Evolutionary conservation across 192 early-diverging fungal species (phyloP).

Genomic region (Podila epicladia): DNA sequence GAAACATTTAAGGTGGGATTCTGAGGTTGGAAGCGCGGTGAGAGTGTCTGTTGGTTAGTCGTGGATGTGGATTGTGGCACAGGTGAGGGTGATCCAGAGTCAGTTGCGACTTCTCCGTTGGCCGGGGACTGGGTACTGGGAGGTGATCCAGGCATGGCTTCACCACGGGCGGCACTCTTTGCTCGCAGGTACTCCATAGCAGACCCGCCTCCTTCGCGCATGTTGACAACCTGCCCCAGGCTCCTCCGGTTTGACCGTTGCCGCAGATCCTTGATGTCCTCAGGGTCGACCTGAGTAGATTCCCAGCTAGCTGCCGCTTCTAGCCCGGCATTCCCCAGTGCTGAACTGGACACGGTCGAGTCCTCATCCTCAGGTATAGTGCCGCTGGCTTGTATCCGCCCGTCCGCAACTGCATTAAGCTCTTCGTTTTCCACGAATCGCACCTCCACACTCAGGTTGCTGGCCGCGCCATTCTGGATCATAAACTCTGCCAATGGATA

Average conservation of each 20-base stretch:
- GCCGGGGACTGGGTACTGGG: background rate
- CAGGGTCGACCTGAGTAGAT: conserved; percentile 26
- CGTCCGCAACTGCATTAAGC: background rate
- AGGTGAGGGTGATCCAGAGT: conserved; percentile 1
- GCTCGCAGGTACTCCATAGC: conserved; percentile 49
- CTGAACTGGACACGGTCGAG: background rate
- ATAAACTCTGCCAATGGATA: conserved; percentile 49
- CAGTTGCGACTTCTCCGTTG: background rate
- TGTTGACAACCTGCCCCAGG: conserved; percentile 41
- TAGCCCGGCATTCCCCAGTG: background rate
- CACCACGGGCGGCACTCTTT: conserved; percentile 42
- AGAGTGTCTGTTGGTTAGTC: background rate
- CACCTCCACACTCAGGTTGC: conserved; percentile 43
- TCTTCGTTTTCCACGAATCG: conserved; percentile 14
- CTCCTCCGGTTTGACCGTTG: conserved; percentile 39
- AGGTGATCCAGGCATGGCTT: conserved; percentile 36
- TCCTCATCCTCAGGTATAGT: background rate
- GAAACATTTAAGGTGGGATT: too few relatives aligned
- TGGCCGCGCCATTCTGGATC: conserved; percentile 47
- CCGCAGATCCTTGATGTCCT: conserved; percentile 24
- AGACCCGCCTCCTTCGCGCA: conserved; percentile 32
- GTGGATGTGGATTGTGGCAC: background rate
- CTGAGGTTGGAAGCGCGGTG: conserved; percentile 6
- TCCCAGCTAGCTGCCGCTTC: conserved; percentile 28
- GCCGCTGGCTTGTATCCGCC: background rate